A percentile compares a stretch with the other conserved stretches of the same genome.
Evolutionary conservation across 2,329 filamentous ascomycete species (phyloP).

Genomic region (Aspergillus arachidicola): DNA sequence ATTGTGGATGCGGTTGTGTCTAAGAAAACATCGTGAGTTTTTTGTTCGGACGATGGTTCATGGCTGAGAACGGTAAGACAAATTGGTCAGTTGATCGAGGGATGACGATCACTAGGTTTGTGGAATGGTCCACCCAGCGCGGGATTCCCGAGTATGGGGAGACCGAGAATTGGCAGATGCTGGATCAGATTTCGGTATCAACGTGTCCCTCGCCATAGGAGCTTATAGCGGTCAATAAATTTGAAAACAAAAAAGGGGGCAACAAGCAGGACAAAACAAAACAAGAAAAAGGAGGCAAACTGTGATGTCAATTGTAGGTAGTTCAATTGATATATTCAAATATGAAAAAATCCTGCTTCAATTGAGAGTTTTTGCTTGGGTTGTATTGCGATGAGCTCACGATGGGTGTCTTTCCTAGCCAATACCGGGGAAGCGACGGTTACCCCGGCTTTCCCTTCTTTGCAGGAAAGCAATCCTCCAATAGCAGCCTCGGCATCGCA

Average conservation of each 20-base stretch:
- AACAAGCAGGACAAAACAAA: not conserved
- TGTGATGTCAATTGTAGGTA: not conserved
- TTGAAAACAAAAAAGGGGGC: not conserved
- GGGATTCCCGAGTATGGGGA: conserved; percentile 25
- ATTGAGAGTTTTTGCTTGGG: not conserved
- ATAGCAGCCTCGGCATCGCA: conserved; percentile 20
- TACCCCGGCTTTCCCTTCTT: conserved; percentile 11
- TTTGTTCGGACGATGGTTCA: conserved; percentile 5
- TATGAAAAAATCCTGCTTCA: not conserved
- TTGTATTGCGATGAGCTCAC: not conserved
- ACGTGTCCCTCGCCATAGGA: not conserved
- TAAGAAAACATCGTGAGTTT: conserved; percentile 17
- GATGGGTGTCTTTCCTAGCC: conserved; percentile 1
- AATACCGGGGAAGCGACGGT: not conserved
- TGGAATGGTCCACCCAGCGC: conserved; percentile 22
- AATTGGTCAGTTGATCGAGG: conserved; percentile 22
- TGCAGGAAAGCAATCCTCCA: conserved; percentile 17
- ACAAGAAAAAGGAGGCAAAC: not conserved
- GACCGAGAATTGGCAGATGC: conserved; percentile 15
- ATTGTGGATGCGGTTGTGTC: conserved; percentile 8
- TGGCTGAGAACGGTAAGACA: conserved; percentile 19
- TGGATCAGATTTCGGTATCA: conserved; percentile 14
- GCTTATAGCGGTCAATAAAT: conserved; percentile 9
- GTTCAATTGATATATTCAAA: not conserved
- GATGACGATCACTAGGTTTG: conserved; percentile 18